phyloP scores from a whole-genome alignment of 2,329 filamentous ascomycete species.

The Graphium sp. region DNA sequence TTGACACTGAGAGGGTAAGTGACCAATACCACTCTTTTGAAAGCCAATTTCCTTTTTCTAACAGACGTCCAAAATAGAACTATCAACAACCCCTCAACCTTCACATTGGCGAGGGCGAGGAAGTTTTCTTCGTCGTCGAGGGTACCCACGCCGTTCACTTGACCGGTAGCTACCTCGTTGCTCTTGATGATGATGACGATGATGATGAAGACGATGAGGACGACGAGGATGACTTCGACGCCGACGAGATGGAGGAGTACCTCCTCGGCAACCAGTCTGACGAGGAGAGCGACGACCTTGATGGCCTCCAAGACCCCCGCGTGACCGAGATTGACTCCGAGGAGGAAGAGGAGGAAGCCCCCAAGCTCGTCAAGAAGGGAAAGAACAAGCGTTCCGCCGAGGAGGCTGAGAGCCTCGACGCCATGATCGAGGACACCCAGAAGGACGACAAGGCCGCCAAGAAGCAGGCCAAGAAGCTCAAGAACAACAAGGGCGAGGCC shows the following conservation, averaged over 20 bases:
- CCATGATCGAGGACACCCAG: constrained; percentile 61
- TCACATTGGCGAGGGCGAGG: constrained; percentile 75
- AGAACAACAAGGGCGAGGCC: constrained; percentile 95
- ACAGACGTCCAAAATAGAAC: constrained; percentile 37
- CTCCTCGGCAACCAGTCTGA: constrained; percentile 59
- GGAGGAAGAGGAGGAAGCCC: constrained; percentile 54
- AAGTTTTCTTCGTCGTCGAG: constrained; percentile 78
- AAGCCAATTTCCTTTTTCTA: constrained; percentile 2
- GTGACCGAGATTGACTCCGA: constrained; percentile 71
- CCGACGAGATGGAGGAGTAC: constrained; percentile 60
- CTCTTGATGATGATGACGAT: constrained; percentile 45
- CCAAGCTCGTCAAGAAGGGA: constrained; percentile 45
- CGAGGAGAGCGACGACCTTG: constrained; percentile 60
- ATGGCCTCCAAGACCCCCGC: constrained; percentile 62
- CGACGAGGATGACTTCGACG: constrained; percentile 63
- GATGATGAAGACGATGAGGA: constrained; percentile 47
- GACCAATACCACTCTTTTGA: constrained; percentile 2
- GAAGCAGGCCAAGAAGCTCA: constrained; percentile 95
- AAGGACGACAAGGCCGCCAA: constrained; percentile 71
- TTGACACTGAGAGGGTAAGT: constrained; percentile 79
- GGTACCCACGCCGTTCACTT: constrained; percentile 85
- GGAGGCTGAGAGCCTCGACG: constrained; percentile 56
- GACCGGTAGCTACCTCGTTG: constrained; percentile 88
- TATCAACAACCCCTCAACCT: constrained; percentile 94
- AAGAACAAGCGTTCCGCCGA: constrained; percentile 93